Base-by-base conservation (phyloP, 2,329 filamentous ascomycete species). In the Rutstroemia sp. region DNA sequence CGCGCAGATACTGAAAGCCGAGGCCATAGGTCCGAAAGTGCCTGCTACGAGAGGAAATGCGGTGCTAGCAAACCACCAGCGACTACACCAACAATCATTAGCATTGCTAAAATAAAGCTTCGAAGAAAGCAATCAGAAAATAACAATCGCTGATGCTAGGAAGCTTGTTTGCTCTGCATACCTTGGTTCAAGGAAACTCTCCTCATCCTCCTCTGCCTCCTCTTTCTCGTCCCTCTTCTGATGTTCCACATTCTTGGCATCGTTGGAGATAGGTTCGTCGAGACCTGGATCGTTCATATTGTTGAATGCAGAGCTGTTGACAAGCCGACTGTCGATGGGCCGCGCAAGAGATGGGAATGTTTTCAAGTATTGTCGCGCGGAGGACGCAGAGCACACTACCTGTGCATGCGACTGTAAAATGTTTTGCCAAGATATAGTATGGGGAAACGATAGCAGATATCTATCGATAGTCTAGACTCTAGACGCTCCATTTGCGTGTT, bases 1-100 rank as follows among this genome's bases (percentile, higher is more conserved):
- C 7, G 91, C 89, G 59, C 88, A 90, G 57, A 96, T 90, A 57
- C 87, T 92, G 71, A 94, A 87, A 30, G 94, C 84, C 57, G 92
- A 95, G 2, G 92, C 92, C 9, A 95, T 81, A 0, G 92, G 92
- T 0, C 89, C 90, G 2, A 94, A 79, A 0, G 91, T 90, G 37
- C 89, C 91, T 2, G 91, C 89, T 10, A 94, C 79, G 68, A 96
- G 82, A 34, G 88, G 88, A 60, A 92, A 84, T 9, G 79, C 81
- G 1, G 82, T 80, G 2, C 80, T 82, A 25, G 81, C 77, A 64
- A 84, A 78, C 81, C 81, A 86, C 80, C 81, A 85, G 41, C 64
- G 58, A 57, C 64, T 65, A 23, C n/a, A 27, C 6, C n/a, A 27
- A 19, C 12, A 9, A 14, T 25, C 38, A 34, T 47, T 54, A 48